Conservation (phyloP, 352 stramenopile species). For the Poterioochromonas sp. region DNA sequence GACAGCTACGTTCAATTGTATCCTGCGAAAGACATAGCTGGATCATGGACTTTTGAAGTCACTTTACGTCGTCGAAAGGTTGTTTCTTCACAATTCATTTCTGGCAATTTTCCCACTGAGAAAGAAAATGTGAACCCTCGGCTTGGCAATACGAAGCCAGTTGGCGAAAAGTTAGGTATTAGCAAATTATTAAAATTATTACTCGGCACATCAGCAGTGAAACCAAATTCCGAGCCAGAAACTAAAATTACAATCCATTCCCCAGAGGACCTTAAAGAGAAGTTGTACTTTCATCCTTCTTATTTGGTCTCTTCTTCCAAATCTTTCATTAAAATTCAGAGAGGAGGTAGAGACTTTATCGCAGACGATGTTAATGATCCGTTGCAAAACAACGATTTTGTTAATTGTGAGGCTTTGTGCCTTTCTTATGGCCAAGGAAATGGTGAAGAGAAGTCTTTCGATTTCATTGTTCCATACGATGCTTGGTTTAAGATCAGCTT, state of each 20-base stretch:
- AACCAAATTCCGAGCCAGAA: too few relatives aligned
- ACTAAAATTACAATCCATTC: neutral
- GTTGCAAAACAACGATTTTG: neutral
- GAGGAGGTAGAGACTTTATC: neutral
- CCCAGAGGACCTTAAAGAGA: neutral
- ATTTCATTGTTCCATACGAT: constrained; percentile 19
- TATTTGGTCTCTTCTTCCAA: constrained; percentile 11
- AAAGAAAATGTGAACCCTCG: too few relatives aligned
- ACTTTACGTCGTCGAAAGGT: neutral
- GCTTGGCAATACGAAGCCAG: too few relatives aligned
- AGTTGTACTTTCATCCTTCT: neutral
- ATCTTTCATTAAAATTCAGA: constrained; percentile 26
- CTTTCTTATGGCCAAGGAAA: neutral
- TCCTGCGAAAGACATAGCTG: neutral
- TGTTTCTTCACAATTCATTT: too few relatives aligned
- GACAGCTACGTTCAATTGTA: neutral
- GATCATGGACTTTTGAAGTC: neutral
- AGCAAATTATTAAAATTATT: too few relatives aligned
- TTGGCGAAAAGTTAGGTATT: too few relatives aligned
- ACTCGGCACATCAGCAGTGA: too few relatives aligned
- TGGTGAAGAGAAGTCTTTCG: neutral
- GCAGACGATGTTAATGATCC: constrained; percentile 13
- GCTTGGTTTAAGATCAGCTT: constrained; percentile 5
- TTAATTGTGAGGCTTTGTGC: constrained; percentile 11
- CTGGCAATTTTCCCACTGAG: too few relatives aligned